Base-by-base conservation (phyloP, 805 yeast species). In the Scheffersomyces stipitis region DNA sequence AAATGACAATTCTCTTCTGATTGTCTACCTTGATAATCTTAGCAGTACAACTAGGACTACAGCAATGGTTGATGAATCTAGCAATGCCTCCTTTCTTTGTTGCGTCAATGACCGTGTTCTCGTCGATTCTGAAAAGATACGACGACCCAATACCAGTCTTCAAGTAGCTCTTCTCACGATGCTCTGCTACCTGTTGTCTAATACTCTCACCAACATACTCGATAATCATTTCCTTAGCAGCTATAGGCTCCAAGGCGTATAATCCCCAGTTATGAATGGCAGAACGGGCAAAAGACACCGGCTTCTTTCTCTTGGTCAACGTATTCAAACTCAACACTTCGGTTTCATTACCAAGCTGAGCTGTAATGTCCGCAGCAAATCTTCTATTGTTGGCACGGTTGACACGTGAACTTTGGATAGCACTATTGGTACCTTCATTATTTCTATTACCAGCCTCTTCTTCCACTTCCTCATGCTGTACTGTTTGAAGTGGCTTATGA, bases 231-330 rank as follows among this genome's bases (percentile, higher is more conserved):
- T 93, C 99, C 48, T 81, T 85, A 1, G 93, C 95, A n/a, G 88
- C 86, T 54, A 93, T 93, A 2, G 95, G 95, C 53, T 93, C 98
- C 52, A 86, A 66, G 0, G 99, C 99, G 62, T 89, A 93, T 27
- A 93, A 66, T 0, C 99, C 99, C 99, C 99, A 93, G 54, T 91
- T 88, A 60, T 93, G 99, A 53, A 93, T 93, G 0, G 97, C 95
- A 2, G 97, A 89, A 36, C 98, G 73, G 0, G 97, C 97, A 70
- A 90, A 90, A n/a, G 93, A 83, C 6, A 91, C 97, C 0, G 96
- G 96, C 54, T 91, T 91, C 60, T 84, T 86, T 45, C 97, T 76
- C 55, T 87, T 89, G 46, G 87, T 86, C 49, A 91, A 74, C 45
- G 91, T 95, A 57, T 90, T 91, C 63, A 88, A 74, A 30, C 86